Evolutionary conservation across 805 yeast species (phyloP), one percentile per base, ranked within the genome.

Genomic region (Candida tibetensis): DNA sequence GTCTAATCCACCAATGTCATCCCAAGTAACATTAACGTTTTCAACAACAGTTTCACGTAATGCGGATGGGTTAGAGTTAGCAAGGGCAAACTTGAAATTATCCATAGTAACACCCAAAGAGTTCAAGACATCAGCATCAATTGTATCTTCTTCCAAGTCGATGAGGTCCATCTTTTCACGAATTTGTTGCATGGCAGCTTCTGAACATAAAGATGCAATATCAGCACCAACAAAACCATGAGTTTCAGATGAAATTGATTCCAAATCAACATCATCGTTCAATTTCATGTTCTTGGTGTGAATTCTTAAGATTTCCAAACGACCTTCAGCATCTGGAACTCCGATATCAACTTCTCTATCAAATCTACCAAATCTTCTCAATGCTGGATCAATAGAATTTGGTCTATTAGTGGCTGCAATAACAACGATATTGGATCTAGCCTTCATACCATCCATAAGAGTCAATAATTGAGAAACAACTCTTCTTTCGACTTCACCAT

Each of bases 221-320:
- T 93, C 99, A 35, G 97, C 96, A 74, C 99, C 99, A 43, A 93
- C 99, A 59, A 90, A 93, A 73, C 99, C 99, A 62, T 95, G 99
- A 27, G 99, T 93, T 71, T 93, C 99, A 17, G 95, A 73, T 12
- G 99, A 98, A 61, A 93, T 85, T 28, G 91, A 77, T 73, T 93
- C 99, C 55, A 93, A 77, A 64, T 93, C 97, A 37, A 93, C 99
- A 57, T 87, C 98, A 45, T 81, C 96, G 19, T 79, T 91, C 56
- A 93, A 76, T 70, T 93, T 93, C 99, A 93, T 93, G 72, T 93
- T 95, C 72, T 91, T 95, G 42, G 99, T 93, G 75, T 93, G 99
- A 55, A 95, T 93, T 69, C 95, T 82, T 60, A 93, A 75, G 50
- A 93, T 93, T 72, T 93, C 99, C 51, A 93, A 77, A 72, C 99